Base-by-base conservation (phyloP, 140 eudicot species). In the Stevia rebaudiana region DNA sequence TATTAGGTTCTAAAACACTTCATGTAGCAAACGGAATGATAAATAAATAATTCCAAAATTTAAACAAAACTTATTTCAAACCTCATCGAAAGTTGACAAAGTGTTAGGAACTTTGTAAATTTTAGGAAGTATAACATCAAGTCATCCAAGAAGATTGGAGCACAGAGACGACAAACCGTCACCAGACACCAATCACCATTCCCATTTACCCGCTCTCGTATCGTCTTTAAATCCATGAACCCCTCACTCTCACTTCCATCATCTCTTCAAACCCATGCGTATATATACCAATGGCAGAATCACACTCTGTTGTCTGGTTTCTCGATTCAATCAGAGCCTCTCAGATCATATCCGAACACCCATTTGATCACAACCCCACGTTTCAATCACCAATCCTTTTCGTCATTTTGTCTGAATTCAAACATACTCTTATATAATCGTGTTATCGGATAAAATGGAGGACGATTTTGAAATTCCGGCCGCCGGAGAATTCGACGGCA, bases 401-500 rank as follows among this genome's bases (percentile, higher is more conserved):
- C 23, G 13, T 37, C 22, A 35, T 37, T 66, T 47, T 74, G 68
- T 65, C 25, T 65, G 47, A 40, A 46, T 56, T 25, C 55, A 72
- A 25, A 30, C 28, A 24, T 61, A 24, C 31, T 6, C 12, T 3
- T 48, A 50, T 49, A 61, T 50, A 62, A 33, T 43, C 28, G 40
- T 66, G 62, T 78, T 52, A 23, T 42, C 36, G 48, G 67, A 69
- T 52, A 70, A 39, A 39, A 83, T 83, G 89, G 81, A 77, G 12
- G 83, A 77, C 3, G 75, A 70, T 25, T 80, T 80, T 50, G 86
- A 75, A 36, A 66, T 68, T 63, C 77, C 84, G 42, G 24, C 56
- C 6, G 62, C 76, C 65, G 67, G 57, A 39, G 48, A 52, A 60
- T 33, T 67, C 30, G 63, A 30, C 73, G 61, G 66, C 50, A 52